These are phyloP conservation scores for Pyrenula massariospora DNA, from an alignment of 495 filamentous ascomycete species.

Conservation along the genomic window DNA sequence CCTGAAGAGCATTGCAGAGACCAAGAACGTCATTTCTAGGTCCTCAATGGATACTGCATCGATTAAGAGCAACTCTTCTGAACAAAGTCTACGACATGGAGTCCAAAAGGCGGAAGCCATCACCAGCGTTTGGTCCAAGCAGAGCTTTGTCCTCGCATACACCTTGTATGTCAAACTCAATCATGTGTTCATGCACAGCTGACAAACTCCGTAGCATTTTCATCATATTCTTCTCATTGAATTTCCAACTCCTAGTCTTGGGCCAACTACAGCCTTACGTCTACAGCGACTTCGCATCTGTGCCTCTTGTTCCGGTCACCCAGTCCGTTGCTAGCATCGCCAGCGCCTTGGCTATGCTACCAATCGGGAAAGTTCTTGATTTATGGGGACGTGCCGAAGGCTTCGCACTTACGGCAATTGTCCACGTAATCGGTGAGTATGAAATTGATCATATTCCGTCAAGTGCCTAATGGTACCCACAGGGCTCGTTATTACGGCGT, in stretches of 20 bases:
- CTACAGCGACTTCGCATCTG: constrained; percentile 18
- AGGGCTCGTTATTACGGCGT: constrained; percentile 32
- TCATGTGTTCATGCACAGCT: not conserved
- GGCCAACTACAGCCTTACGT: constrained; percentile 17
- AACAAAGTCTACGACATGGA: constrained; percentile 20
- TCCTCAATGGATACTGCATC: not conserved
- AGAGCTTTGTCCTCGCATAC: constrained; percentile 21
- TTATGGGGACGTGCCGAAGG: constrained; percentile 49
- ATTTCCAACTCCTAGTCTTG: constrained; percentile 24
- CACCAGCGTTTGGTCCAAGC: constrained; percentile 25
- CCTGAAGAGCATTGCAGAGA: too few species aligned
- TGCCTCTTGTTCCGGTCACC: constrained; percentile 23
- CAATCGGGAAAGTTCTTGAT: constrained; percentile 56
- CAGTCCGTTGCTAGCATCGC: constrained; percentile 35
- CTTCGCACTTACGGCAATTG: constrained; percentile 31
- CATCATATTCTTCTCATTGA: constrained; percentile 30
- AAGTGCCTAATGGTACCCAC: not conserved
- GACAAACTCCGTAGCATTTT: constrained; percentile 15
- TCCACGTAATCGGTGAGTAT: constrained; percentile 18
- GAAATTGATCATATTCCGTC: not conserved
- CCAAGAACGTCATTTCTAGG: not conserved
- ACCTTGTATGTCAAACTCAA: constrained; percentile 16
- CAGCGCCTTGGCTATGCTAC: constrained; percentile 52
- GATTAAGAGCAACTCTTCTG: not conserved
- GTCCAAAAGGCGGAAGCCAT: constrained; percentile 30